Base-by-base conservation (phyloP, 2,329 filamentous ascomycete species). In the Dactylellina drechsleri region DNA sequence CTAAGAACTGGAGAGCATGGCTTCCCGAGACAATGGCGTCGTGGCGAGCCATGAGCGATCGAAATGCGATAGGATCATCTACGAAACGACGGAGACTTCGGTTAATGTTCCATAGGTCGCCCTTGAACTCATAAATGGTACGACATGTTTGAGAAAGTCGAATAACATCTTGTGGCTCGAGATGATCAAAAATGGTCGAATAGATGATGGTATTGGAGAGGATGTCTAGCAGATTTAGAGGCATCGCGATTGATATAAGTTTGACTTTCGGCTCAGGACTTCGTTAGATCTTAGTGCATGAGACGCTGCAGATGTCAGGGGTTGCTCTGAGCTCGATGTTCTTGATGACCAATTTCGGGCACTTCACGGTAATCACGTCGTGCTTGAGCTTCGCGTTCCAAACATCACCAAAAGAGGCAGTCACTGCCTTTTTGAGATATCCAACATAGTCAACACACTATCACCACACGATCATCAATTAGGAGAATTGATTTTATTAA, bases 1-100 rank as follows among this genome's bases (percentile, higher is more conserved):
- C 59, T 18, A 76, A 56, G 52, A 76, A 76, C 54, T 76, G 66
- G n/a, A 76, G 23, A 4, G 72, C 72, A 49, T 76, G 60, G 56
- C 66, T 66, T 31, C 72, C 72, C 10, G 72, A 76, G 3, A 76
- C 72, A 4, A 76, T 47, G 8, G 72, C 72, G 28, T 76, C 66
- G 54, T 76, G 57, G 18, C 47, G 53, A 13, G 72, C 72, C 72
- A 76, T 76, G 12, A 76, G 49, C 15, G 66, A 61, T 12, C 72
- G 72, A 47, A 76, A 76, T 1, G 49, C 23, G 8, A 76, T 10
- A 8, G 72, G 72, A 10, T 76, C 66, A 20, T 66, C n/a, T 10
- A 76, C 59, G 41, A 76, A 76, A 16, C 72, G 72, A 8, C 59
- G 26, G 41, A 76, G 66, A 16, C 61, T 70, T 45, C 66, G 23